Base-by-base conservation (phyloP, 164 flowering plant species). In the Dillenia turbinata region DNA sequence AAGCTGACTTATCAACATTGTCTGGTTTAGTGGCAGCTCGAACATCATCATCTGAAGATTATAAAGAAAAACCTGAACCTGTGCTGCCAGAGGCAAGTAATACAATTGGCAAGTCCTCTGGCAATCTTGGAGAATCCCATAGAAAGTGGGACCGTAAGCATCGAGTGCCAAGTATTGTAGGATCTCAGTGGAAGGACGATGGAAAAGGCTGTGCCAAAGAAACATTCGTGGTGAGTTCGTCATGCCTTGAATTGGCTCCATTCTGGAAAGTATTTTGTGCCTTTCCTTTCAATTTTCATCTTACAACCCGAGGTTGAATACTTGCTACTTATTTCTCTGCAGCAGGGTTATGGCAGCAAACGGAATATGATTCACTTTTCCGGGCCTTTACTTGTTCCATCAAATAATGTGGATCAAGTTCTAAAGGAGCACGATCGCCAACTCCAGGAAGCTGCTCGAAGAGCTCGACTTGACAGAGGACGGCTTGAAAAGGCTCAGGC, bases 361-460 rank as follows among this genome's bases (percentile, higher is more conserved):
- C 94, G 92, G 47, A 83, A 82, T 77, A 94, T 85, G 58, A 89
- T 89, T 50, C 96, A 91, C 67, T 94, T 88, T 73, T 94, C 99
- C 19, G 99, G 99, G 15, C 97, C 99, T 7, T 78, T 88, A 52
- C 48, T 87, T 10, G 90, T 77, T 13, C 89, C 90, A 7, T 81
- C 96, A 43, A 83, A 89, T 54, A 91, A 94, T 57, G 71, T 88
- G 76, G 97, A 94, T 59, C 95, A 94, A 83, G 71, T 86, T 84
- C 75, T 91, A 52, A 89, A 91, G 72, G 97, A 94, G 48, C 95
- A 89, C 50, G 99, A 94, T 60, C 90, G 93, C 54, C 99, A 91
- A 40, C 79, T 94, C 62, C 99, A 91, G 76, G 97, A 94, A 69
- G 99, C 86, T 48, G 89, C 76, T 17, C 75, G 97, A 49, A 79